A percentile compares a stretch with the other conserved stretches of the same genome.
phyloP scores from a whole-genome alignment of 2,329 filamentous ascomycete genomes.

The Dothideomycetes sp. region DNA sequence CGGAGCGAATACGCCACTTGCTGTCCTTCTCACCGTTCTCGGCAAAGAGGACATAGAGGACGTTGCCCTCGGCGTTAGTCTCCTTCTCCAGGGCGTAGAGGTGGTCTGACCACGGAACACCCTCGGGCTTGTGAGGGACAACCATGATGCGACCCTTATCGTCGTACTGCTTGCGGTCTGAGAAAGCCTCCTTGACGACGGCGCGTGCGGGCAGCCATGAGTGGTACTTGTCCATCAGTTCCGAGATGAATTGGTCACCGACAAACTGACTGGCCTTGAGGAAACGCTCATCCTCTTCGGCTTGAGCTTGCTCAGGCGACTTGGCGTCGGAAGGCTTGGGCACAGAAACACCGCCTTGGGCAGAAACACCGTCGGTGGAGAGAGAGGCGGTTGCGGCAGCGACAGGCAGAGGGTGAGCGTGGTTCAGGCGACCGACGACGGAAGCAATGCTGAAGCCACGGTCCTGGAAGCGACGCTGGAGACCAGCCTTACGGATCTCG shows the following conservation, averaged over 20 bases:
- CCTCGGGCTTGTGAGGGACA: slow-evolving; percentile 52
- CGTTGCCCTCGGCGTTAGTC: slow-evolving; percentile 37
- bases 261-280: slow-evolving; percentile 68
- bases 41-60: slow-evolving; percentile 84
- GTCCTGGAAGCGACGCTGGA: slow-evolving; percentile 75
- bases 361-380: slow-evolving; percentile 12
- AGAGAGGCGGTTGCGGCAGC: slow-evolving; percentile 15
- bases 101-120: slow-evolving; percentile 94
- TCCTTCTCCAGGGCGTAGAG: slow-evolving; percentile 76
- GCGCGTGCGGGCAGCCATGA: slow-evolving; percentile 83
- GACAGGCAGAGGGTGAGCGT: slow-evolving; percentile 39
- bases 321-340: slow-evolving; percentile 16
- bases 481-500: slow-evolving; percentile 56
- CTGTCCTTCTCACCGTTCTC: slow-evolving; percentile 65
- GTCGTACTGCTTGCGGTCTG: slow-evolving; percentile 58
- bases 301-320: slow-evolving; percentile 44
- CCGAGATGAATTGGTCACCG: slow-evolving; percentile 77
- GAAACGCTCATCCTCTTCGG: slow-evolving; percentile 74
- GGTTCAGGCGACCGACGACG: slow-evolving; percentile 78
- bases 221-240: slow-evolving; percentile 63
- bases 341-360: slow-evolving; percentile 11
- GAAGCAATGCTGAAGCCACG: slow-evolving; percentile 77
- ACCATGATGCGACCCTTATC: slow-evolving; percentile 71
- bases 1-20: slow-evolving; percentile 91
- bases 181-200: slow-evolving; percentile 68